A percentile compares a stretch with the other conserved stretches of the same genome.
These are phyloP conservation scores for Fusarium armeniacum DNA, from an alignment of 2,329 filamentous ascomycete species.

Conservation along the genomic window DNA sequence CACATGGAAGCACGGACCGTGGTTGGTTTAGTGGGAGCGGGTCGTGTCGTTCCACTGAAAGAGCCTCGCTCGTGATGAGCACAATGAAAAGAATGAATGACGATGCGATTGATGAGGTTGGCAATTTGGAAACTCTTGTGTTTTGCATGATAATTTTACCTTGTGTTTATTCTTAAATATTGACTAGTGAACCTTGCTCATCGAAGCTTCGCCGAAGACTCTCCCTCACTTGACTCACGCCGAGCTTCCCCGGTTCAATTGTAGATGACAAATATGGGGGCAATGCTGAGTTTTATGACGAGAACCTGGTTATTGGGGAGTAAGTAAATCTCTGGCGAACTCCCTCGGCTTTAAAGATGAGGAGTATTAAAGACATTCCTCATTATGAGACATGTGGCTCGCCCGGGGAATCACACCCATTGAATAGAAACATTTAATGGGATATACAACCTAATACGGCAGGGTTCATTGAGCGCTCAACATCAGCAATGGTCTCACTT, in stretches of 20 bases:
- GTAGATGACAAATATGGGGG: neutral
- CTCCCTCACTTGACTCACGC: conserved; percentile 47
- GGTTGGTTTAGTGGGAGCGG: conserved; percentile 28
- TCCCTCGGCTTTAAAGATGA: neutral
- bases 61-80: conserved; percentile 25
- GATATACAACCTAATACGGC: neutral
- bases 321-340: neutral
- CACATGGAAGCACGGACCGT: conserved; percentile 47
- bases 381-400: neutral
- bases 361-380: neutral
- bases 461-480: neutral
- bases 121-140: neutral
- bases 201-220: neutral
- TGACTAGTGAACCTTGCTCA: neutral
- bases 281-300: neutral
- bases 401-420: neutral
- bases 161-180: too few species aligned
- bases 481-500: neutral
- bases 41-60: conserved; percentile 7
- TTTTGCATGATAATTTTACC: neutral
- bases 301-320: neutral
- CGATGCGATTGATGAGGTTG: neutral
- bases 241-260: conserved; percentile 22
- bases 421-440: neutral
- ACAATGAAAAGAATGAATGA: conserved; percentile 1